These are phyloP conservation scores for Fragilaria radians DNA, from an alignment of 108 stramenopile species.

Conservation along the genomic window DNA sequence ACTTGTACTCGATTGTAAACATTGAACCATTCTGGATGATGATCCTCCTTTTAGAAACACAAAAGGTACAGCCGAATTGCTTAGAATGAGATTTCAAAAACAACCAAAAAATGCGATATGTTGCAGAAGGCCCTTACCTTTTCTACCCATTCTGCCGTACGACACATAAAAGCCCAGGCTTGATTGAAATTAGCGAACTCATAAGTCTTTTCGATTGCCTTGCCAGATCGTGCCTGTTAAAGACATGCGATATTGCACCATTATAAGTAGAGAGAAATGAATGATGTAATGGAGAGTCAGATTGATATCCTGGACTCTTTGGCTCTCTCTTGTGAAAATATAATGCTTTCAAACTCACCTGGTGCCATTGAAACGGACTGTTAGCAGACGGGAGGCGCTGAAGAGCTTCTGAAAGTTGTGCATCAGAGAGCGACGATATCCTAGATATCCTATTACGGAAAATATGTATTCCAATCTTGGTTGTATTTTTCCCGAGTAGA, in stretches of 20 bases:
- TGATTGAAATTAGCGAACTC: constrained; percentile 76
- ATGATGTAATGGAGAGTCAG: neutral
- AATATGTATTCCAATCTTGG: too few species aligned
- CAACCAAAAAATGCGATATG: too few species aligned
- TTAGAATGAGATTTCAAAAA: too few species aligned
- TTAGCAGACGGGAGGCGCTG: constrained; percentile 4
- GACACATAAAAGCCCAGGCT: constrained; percentile 93
- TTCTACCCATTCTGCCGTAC: constrained; percentile 83
- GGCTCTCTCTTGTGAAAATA: neutral
- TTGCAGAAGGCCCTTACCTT: constrained; percentile 63
- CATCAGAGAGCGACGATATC: constrained; percentile 2
- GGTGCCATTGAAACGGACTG: constrained; percentile 12
- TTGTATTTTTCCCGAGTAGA: too few species aligned
- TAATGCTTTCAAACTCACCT: constrained; percentile 1
- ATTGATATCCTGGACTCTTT: neutral
- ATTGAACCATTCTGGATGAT: constrained; percentile 99
- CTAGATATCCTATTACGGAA: neutral
- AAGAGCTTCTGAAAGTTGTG: constrained; percentile 5
- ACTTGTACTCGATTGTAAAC: constrained; percentile 93
- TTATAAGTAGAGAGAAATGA: constrained; percentile 7
- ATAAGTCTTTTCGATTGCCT: constrained; percentile 77
- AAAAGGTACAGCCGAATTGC: too few species aligned
- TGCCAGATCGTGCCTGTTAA: constrained; percentile 15
- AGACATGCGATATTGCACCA: constrained; percentile 7
- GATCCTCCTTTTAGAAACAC: constrained; percentile 81